Evolutionary conservation across 176 grass and related monocot genomes (phyloP).

Genomic region (Metroxylon sagu): DNA sequence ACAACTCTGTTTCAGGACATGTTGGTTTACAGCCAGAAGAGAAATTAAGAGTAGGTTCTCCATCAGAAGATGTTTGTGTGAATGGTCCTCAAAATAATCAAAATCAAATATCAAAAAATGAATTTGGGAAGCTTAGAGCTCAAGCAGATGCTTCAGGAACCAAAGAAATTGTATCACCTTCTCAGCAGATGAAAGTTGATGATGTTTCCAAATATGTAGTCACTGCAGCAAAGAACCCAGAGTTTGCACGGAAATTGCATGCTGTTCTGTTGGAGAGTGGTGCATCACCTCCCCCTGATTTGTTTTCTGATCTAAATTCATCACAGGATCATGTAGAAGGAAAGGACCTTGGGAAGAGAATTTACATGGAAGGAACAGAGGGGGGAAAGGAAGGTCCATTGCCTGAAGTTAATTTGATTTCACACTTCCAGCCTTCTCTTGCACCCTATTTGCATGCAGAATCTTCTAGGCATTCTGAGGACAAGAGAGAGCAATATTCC

Average conservation of each 20-base stretch:
- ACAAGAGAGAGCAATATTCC: background rate
- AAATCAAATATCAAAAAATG: constrained; percentile 10
- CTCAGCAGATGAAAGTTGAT: constrained; percentile 44
- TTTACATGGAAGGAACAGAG: constrained; percentile 18
- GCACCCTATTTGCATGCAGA: background rate
- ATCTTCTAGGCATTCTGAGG: constrained; percentile 16
- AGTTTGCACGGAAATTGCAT: constrained; percentile 65
- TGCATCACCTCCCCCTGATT: constrained; percentile 36
- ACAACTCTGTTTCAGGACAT: constrained; percentile 19
- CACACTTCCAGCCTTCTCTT: background rate
- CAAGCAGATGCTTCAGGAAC: background rate
- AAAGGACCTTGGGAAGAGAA: constrained; percentile 10
- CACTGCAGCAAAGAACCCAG: constrained; percentile 37
- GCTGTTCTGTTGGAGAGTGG: constrained; percentile 57
- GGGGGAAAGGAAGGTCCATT: constrained; percentile 16
- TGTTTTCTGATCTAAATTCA: constrained; percentile 44
- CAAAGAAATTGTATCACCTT: constrained; percentile 14
- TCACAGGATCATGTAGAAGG: constrained; percentile 1
- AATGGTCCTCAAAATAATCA: background rate
- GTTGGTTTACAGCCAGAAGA: constrained; percentile 37
- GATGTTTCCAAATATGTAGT: constrained; percentile 56
- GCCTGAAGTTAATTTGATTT: background rate
- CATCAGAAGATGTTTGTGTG: constrained; percentile 14
- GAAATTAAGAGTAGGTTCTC: constrained; percentile 15
- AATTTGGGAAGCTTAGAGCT: constrained; percentile 10